These are phyloP conservation scores for Staphylotrichum tortipilum DNA, from an alignment of 495 filamentous ascomycete genomes.

Conservation along the genomic window DNA sequence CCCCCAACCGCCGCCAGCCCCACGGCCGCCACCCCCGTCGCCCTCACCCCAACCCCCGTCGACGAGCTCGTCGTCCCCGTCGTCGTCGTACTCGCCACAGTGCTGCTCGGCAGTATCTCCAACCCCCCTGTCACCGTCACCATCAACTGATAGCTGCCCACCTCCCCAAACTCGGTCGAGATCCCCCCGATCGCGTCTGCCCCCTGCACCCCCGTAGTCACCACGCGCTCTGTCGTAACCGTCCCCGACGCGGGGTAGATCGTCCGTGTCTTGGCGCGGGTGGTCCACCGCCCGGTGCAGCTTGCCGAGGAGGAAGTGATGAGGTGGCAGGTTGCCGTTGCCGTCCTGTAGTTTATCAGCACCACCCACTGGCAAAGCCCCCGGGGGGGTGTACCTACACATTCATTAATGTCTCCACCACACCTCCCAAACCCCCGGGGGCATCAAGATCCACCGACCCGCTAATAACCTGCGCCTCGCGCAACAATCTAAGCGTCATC, in stretches of 20 bases:
- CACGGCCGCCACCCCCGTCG: not conserved
- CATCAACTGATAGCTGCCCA: not conserved
- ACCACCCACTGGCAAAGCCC: no score
- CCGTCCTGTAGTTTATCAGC: not conserved
- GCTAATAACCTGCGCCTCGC: not conserved
- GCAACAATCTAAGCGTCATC: no score
- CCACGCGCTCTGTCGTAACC: no score
- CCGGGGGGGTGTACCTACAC: no score
- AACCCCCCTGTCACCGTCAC: not conserved
- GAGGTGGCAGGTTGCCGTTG: not conserved
- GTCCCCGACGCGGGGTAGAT: not conserved
- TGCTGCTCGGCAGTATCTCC: not conserved
- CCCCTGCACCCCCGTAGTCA: not conserved
- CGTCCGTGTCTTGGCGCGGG: not conserved
- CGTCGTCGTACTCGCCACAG: not conserved
- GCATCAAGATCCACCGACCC: not conserved
- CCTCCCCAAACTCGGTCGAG: not conserved
- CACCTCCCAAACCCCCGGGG: not conserved
- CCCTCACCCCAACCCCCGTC: not conserved
- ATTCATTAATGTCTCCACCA: no score
- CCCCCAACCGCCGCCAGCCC: not conserved
- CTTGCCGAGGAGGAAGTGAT: not conserved
- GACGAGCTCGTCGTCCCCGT: not conserved
- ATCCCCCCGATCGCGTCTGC: not conserved
- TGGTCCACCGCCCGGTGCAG: not conserved